These are phyloP conservation scores for Keithomyces neogunnii DNA, from an alignment of 2,329 filamentous ascomycete species.

Conservation along the genomic window DNA sequence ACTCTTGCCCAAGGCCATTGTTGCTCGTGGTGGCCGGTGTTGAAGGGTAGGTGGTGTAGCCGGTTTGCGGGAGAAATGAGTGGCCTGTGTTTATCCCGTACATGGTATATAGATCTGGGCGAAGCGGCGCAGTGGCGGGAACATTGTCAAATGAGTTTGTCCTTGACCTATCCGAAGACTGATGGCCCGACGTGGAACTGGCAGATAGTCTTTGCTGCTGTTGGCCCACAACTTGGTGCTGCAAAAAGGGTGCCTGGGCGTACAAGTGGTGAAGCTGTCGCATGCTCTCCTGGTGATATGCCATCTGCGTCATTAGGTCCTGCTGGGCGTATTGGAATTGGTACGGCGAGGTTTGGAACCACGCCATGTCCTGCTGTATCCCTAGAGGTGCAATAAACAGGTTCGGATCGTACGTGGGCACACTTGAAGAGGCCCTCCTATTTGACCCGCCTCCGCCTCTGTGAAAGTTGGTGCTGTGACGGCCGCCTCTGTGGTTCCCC, in stretches of 20 bases:
- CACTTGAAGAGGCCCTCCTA: slow-evolving; percentile 44
- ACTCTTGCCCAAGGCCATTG: slow-evolving; percentile 35
- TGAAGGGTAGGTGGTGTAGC: slow-evolving; percentile 46
- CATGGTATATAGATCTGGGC: slow-evolving; percentile 48
- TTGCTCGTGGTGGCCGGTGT: slow-evolving; percentile 43
- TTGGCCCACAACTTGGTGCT: slow-evolving; percentile 27
- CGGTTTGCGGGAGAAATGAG: slow-evolving; percentile 38
- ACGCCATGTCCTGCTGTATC: slow-evolving; percentile 39
- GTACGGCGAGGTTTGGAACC: slow-evolving; percentile 37
- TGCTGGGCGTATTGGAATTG: slow-evolving; percentile 33
- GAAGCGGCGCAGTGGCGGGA: slow-evolving; percentile 49
- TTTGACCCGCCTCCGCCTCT: slow-evolving; percentile 29
- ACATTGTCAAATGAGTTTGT: slow-evolving; percentile 57
- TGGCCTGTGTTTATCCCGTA: slow-evolving; percentile 32
- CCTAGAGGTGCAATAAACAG: slow-evolving; percentile 36
- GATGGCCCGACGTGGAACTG: slow-evolving; percentile 17
- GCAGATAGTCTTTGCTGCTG: slow-evolving; percentile 20
- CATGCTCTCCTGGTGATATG: slow-evolving; percentile 27
- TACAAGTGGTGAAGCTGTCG: slow-evolving; percentile 25
- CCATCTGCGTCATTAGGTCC: slow-evolving; percentile 33
- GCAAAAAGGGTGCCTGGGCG: slow-evolving; percentile 24
- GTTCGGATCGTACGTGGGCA: slow-evolving; percentile 40
- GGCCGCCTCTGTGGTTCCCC: slow-evolving; percentile 39
- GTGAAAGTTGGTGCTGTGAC: slow-evolving; percentile 32
- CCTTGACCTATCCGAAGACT: slow-evolving; percentile 41